Conservation (phyloP, 345 rosid genomes). For the Pugionium cornutum region DNA sequence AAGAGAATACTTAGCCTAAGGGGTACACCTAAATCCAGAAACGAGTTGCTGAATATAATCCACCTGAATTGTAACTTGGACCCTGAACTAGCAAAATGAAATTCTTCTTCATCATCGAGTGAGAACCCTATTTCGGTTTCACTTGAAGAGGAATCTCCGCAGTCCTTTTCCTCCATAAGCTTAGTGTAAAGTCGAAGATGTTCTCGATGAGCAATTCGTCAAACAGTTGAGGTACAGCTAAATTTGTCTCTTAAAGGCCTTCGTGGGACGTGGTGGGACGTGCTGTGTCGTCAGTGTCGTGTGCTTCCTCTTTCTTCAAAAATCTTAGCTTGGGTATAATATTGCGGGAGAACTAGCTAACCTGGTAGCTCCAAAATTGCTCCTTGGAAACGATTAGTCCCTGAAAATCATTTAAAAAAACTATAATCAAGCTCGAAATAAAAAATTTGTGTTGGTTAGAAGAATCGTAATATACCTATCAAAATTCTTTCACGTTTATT, state of each 20-base stretch:
- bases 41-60: slow-evolving; percentile 35
- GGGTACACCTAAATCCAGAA: neutral
- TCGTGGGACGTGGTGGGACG: too few species aligned
- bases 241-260: neutral
- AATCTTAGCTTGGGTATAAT: too few species aligned
- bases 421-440: too few species aligned
- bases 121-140: slow-evolving; percentile 23
- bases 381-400: too few species aligned
- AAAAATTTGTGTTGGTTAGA: too few species aligned
- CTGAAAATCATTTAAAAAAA: too few species aligned
- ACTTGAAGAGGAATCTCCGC: slow-evolving; percentile 38
- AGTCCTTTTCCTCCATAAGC: slow-evolving; percentile 31
- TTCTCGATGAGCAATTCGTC: slow-evolving; percentile 18
- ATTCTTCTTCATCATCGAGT: slow-evolving; percentile 36
- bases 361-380: too few species aligned
- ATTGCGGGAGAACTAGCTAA: too few species aligned
- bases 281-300: too few species aligned
- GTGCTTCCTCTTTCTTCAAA: too few species aligned
- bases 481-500: too few species aligned
- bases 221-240: slow-evolving; percentile 27
- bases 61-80: slow-evolving; percentile 40
- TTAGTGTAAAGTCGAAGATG: neutral
- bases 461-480: too few species aligned
- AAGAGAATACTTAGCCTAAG: neutral
- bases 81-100: slow-evolving; percentile 31